Conservation (phyloP, 768 basidiomycete species). For the Mycena rebaudengoi region DNA sequence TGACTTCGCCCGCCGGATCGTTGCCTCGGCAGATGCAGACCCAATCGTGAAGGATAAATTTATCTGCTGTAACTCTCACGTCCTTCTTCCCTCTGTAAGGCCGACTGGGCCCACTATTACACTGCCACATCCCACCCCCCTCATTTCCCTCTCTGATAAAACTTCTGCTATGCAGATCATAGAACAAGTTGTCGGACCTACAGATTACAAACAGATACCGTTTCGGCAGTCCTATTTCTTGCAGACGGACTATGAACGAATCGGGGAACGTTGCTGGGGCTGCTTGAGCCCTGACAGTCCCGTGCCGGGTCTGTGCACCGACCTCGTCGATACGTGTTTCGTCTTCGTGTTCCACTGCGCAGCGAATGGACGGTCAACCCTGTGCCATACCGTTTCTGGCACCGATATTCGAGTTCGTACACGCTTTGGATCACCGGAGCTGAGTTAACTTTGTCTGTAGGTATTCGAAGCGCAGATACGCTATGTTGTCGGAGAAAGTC, state of each 20-base stretch:
- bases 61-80: too few relatives aligned
- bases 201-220: conserved; percentile 6
- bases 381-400: conserved; percentile 13
- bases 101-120: too few relatives aligned
- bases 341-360: conserved; percentile 17
- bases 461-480: conserved; percentile 10
- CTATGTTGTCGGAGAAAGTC: conserved; percentile 3
- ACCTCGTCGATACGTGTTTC: conserved; percentile 18
- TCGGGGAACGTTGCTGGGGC: conserved; percentile 18
- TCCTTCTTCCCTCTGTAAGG: too few relatives aligned
- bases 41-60: too few relatives aligned
- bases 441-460: background rate
- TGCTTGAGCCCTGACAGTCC: conserved; percentile 5
- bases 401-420: conserved; percentile 11
- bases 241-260: conserved; percentile 16
- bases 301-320: conserved; percentile 8
- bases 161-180: conserved; percentile 10
- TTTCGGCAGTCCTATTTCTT: background rate
- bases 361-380: conserved; percentile 7
- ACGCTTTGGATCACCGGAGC: background rate
- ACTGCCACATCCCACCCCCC: too few relatives aligned
- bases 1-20: too few relatives aligned
- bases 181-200: conserved; percentile 6
- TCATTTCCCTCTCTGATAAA: too few relatives aligned
- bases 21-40: too few relatives aligned